phyloP scores from a whole-genome alignment of 106 monocot genomes.

The Dendrobium chrysotoxum region DNA sequence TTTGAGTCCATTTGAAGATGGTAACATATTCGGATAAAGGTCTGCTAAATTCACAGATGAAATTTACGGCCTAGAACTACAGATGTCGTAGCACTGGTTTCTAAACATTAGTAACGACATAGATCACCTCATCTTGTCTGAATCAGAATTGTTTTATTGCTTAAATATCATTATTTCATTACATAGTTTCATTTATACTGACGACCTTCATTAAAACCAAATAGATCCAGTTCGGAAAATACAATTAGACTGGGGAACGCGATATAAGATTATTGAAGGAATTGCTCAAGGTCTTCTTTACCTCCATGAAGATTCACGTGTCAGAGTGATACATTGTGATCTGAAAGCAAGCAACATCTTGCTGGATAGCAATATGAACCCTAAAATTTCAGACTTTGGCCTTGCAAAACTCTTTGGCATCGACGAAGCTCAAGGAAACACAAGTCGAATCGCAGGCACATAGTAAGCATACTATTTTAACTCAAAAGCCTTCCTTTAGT shows the following conservation, averaged over 20 bases:
- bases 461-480: conserved; percentile 1
- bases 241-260: conserved; percentile 8
- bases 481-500: too few relatives aligned
- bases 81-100: neutral
- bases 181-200: neutral
- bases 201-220: neutral
- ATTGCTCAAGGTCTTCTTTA: conserved; percentile 16
- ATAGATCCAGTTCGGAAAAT: neutral
- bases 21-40: too few relatives aligned
- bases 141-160: neutral
- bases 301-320: conserved; percentile 12
- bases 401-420: conserved; percentile 6
- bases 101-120: neutral
- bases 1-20: too few relatives aligned
- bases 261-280: conserved; percentile 11
- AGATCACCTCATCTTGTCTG: neutral
- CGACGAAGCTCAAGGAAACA: conserved; percentile 6
- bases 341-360: conserved; percentile 19
- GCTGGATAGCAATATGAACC: conserved; percentile 12
- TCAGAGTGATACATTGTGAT: conserved; percentile 13
- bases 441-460: conserved; percentile 11
- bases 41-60: neutral
- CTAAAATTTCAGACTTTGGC: conserved; percentile 21
- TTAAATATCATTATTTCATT: neutral
- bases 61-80: neutral